These are phyloP conservation scores for Trichoderma brevicompactum DNA, from an alignment of 2,329 filamentous ascomycete genomes.

Conservation along the genomic window DNA sequence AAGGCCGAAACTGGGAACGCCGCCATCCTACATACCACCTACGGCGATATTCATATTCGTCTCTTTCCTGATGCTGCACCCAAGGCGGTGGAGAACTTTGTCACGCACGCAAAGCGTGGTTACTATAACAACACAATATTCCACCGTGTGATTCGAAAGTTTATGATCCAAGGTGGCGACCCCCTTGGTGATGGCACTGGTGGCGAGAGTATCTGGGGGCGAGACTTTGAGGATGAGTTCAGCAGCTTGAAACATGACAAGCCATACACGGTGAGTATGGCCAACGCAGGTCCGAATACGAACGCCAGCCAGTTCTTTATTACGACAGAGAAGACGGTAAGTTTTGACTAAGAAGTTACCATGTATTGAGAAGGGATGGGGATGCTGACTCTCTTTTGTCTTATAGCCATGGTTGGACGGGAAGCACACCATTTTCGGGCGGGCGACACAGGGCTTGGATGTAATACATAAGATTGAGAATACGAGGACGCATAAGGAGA, in stretches of 20 bases:
- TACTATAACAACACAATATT: slow-evolving; percentile 99
- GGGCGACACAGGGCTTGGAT: slow-evolving; percentile 87
- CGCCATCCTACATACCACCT: slow-evolving; percentile 87
- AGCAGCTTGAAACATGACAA: slow-evolving; percentile 90
- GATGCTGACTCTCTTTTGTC: slow-evolving; percentile 21
- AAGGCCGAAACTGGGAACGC: slow-evolving; percentile 73
- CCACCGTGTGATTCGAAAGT: slow-evolving; percentile 94
- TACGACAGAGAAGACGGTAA: slow-evolving; percentile 90
- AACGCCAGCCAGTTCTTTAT: slow-evolving; percentile 99
- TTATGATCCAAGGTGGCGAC: slow-evolving; percentile 99
- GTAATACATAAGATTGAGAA: slow-evolving; percentile 97
- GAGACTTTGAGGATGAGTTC: slow-evolving; percentile 95
- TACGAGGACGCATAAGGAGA: slow-evolving; percentile 82
- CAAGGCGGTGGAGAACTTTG: slow-evolving; percentile 96
- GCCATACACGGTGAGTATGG: slow-evolving; percentile 96
- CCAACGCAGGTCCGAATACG: slow-evolving; percentile 92
- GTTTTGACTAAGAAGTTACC: slow-evolving; percentile 39
- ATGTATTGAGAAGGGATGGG: not conserved
- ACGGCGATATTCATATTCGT: slow-evolving; percentile 91
- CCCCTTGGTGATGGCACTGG: slow-evolving; percentile 90
- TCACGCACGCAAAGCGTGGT: slow-evolving; percentile 82
- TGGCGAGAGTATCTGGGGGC: slow-evolving; percentile 88
- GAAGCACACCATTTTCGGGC: slow-evolving; percentile 95
- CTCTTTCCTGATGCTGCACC: slow-evolving; percentile 93
- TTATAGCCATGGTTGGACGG: slow-evolving; percentile 83